Evolutionary conservation across 805 yeast species (phyloP).

Genomic region (Metschnikowia gelsemii): DNA sequence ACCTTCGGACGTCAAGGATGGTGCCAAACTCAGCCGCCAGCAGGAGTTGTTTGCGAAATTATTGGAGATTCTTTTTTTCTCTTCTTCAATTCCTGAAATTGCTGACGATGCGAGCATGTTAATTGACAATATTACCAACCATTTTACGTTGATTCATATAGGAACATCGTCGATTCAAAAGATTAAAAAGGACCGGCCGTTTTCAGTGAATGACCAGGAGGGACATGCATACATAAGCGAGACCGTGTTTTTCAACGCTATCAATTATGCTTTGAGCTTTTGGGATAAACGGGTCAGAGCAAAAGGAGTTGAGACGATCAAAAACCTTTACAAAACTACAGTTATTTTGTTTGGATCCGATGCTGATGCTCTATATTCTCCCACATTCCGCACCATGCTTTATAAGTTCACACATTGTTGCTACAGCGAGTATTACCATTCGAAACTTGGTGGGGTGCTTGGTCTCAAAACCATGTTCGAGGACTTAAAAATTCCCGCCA

Average conservation of each 20-base stretch:
- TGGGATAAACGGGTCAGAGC: conserved; percentile 68
- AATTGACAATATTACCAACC: conserved; percentile 68
- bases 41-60: conserved; percentile 65
- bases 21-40: conserved; percentile 52
- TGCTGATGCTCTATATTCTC: conserved; percentile 66
- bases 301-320: conserved; percentile 67
- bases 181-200: conserved; percentile 63
- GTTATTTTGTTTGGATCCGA: conserved; percentile 62
- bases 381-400: conserved; percentile 72
- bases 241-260: conserved; percentile 67
- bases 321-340: conserved; percentile 59
- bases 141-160: conserved; percentile 73
- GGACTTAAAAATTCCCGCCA: conserved; percentile 63
- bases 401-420: conserved; percentile 87
- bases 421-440: conserved; percentile 82
- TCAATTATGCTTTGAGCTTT: conserved; percentile 77
- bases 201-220: conserved; percentile 75
- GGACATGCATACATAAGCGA: conserved; percentile 72
- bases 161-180: conserved; percentile 71
- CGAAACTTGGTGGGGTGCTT: conserved; percentile 83
- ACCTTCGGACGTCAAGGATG: conserved; percentile 47
- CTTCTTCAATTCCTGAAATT: conserved; percentile 73
- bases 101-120: conserved; percentile 63
- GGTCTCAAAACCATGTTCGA: conserved; percentile 75
- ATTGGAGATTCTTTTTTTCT: conserved; percentile 67